phyloP scores from a whole-genome alignment of 2,329 filamentous ascomycete genomes.

The Colletotrichum lupini region DNA sequence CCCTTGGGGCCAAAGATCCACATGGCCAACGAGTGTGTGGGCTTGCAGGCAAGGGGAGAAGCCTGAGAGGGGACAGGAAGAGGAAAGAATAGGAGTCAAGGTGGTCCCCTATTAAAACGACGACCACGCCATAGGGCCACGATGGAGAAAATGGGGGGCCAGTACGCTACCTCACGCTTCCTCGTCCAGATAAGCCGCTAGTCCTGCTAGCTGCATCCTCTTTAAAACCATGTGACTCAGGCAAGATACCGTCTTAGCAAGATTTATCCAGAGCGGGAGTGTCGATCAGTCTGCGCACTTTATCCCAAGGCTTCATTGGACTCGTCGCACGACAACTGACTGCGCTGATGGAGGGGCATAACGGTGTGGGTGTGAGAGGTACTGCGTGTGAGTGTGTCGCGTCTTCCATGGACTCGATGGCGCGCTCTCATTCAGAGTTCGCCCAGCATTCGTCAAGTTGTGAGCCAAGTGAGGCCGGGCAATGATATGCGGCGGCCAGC shows the following conservation, averaged over 20 bases:
- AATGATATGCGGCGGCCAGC: neutral
- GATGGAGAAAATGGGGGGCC: slow-evolving; percentile 27
- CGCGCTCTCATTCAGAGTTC: neutral
- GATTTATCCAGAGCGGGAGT: slow-evolving; percentile 22
- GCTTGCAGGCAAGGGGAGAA: neutral
- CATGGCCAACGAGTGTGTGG: slow-evolving; percentile 15
- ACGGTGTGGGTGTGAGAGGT: neutral
- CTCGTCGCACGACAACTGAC: neutral
- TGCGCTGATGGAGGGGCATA: neutral
- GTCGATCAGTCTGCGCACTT: slow-evolving; percentile 24
- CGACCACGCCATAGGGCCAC: slow-evolving; percentile 34
- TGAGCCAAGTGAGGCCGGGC: neutral
- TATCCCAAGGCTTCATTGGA: slow-evolving; percentile 26
- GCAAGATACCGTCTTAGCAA: slow-evolving; percentile 8
- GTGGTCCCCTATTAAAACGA: slow-evolving; percentile 23
- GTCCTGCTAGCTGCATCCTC: slow-evolving; percentile 32
- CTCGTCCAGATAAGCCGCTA: slow-evolving; percentile 27
- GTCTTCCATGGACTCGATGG: slow-evolving; percentile 8
- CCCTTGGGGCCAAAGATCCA: slow-evolving; percentile 6
- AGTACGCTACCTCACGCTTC: neutral
- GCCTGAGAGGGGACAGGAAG: neutral
- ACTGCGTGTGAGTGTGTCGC: neutral
- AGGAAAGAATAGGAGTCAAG: slow-evolving; percentile 22
- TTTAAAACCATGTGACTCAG: slow-evolving; percentile 35
- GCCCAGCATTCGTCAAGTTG: neutral